Base-by-base conservation (phyloP, 2,329 filamentous ascomycete genomes). In the Aspergillus fumigatiaffinis region DNA sequence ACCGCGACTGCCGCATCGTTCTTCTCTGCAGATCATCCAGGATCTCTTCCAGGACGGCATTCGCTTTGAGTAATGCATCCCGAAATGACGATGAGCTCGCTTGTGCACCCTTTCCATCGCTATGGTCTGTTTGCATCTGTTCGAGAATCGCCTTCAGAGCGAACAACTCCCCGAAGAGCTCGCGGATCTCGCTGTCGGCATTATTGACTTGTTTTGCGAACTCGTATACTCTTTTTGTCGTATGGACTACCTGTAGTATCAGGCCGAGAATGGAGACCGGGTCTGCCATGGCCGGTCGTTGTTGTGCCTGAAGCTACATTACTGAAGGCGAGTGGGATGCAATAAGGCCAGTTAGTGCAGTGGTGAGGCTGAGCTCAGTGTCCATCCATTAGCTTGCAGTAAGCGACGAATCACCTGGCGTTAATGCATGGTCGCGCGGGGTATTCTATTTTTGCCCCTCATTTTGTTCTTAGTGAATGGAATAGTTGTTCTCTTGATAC, bases 21-120 rank as follows among this genome's bases (percentile, higher is more conserved):
- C 44, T 12, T 5, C 44, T 47, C 44, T 23, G 20, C 61, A 66
- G 25, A 72, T 72, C 68, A 5, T 47, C 23, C 12, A 47, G 44
- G 4, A 47, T 25, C 12, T 47, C 44, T 9, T 47, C 44, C 44
- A 47, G 3, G 21, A 47, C 44, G 20, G 4, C n/a, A 26, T 47
- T 47, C 6, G 44, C 44, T 4, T 47, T 47, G 21, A 47, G 12
- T 7, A 47, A 23, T 12, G 44, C 44, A 25, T 47, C 44, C 5
- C 23, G 21, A 4, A 47, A 47, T 2, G 44, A 0, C 44, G 44
- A 25, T 47, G 44, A 6, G 10, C 1, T 9, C 3, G 10, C 21
- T 12, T 47, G 5, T 14, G 2, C 5, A 7, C 21, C 23, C 20
- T 25, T 47, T 14, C 21, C 21, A 2, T 14, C 44, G 23, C 10